Evolutionary conservation across 139 green algal species (phyloP), one percentile per base, ranked within the genome.

Genomic region (Coccomyxa sp.): DNA sequence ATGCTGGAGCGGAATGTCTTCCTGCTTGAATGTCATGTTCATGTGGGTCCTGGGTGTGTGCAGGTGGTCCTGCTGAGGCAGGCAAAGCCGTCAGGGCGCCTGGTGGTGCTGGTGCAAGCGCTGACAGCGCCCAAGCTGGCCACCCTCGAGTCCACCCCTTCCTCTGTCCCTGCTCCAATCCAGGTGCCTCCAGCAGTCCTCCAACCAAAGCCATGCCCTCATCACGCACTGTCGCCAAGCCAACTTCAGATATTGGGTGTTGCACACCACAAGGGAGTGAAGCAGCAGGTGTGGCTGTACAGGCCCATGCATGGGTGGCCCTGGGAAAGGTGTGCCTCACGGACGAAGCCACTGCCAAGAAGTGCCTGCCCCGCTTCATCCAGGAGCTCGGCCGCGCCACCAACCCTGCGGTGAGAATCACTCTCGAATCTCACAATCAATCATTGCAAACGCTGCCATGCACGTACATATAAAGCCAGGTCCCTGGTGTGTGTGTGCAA

Each of bases 301-400:
- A 88, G 80, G 93, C 88, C 10, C 90, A 94, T 67, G 92, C 93
- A 0, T 97, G 93, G 93, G 87, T 89, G 0, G 90, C 88, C 25
- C 86, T 96, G 76, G 94, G 94, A 79, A 97, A 96, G 87, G 58
- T 96, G 58, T 96, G 92, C 88, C 87, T 97, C n/a, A 83, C 84
- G 66, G 90, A 96, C 82, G 93, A 96, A 85, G 23, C 21, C 0
- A 88, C 96, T 67, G 93, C 93, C 82, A 96, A 96, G 86, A 92
- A 90, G 59, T 91, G 82, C 58, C 82, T 95, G 21, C 94, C 93
- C 1, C 86, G 95, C n/a, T 91, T 97, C 77, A 91, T 95, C 0
- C 93, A 95, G 87, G 88, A 91, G 79, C 77, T 88, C n/a, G 30
- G 59, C 13, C 28, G 32, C 13, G 81, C 85, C 13, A 81, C 57